phyloP scores from a whole-genome alignment of 2,329 filamentous ascomycete species.

The Aspergillus novoparasiticus region DNA sequence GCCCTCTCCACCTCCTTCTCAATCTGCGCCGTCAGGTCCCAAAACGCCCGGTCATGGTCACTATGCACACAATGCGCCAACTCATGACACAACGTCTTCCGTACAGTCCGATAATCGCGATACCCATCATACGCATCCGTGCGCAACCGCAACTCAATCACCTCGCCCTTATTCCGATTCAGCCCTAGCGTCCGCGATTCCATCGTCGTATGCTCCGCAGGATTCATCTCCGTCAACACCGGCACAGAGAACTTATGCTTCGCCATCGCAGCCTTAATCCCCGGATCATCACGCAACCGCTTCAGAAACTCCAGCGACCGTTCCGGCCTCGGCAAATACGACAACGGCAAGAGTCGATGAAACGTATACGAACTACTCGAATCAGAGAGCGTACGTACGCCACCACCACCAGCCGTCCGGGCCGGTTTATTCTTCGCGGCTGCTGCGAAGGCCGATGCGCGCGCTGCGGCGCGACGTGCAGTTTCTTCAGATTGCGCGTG shows the following conservation, averaged over 20 bases:
- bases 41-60: conserved; percentile 84
- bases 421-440: conserved; percentile 19
- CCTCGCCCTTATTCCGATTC: conserved; percentile 84
- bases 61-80: conserved; percentile 88
- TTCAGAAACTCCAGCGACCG: conserved; percentile 72
- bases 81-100: conserved; percentile 92
- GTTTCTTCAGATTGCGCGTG: conserved; percentile 38
- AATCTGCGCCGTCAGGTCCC: conserved; percentile 84
- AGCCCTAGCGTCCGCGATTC: conserved; percentile 82
- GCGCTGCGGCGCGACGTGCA: conserved; percentile 32
- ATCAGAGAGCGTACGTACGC: conserved; percentile 32
- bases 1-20: conserved; percentile 80
- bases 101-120: conserved; percentile 86
- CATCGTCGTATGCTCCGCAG: conserved; percentile 76
- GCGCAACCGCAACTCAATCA: conserved; percentile 85
- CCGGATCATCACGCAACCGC: conserved; percentile 77
- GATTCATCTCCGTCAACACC: conserved; percentile 94
- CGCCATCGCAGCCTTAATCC: conserved; percentile 80
- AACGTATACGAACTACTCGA: conserved; percentile 76
- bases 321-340: conserved; percentile 74
- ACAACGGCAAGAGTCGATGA: conserved; percentile 71
- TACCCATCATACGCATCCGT: conserved; percentile 95
- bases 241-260: conserved; percentile 83
- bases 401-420: conserved; percentile 14
- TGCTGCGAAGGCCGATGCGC: conserved; percentile 28